Percentiles rank a stretch among this genome's conserved stretches.
These are phyloP conservation scores for Aspergillus texensis DNA, from an alignment of 2,329 filamentous ascomycete genomes.

Conservation along the genomic window DNA sequence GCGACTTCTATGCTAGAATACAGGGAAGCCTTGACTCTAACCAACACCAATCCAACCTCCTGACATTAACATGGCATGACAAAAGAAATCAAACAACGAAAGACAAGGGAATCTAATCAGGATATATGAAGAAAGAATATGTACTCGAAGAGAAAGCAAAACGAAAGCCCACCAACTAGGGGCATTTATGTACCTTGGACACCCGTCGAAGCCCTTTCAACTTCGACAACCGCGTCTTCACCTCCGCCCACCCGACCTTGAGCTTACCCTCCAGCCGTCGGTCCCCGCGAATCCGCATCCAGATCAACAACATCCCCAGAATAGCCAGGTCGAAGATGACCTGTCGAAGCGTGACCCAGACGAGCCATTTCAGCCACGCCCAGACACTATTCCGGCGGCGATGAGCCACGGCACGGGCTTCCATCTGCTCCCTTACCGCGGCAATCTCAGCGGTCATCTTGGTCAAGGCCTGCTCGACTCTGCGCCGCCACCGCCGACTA, in stretches of 20 bases:
- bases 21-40: slow-evolving; percentile 14
- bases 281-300: slow-evolving; percentile 47
- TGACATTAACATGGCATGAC: background rate
- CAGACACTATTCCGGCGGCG: slow-evolving; percentile 66
- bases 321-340: slow-evolving; percentile 68
- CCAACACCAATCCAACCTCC: slow-evolving; percentile 5
- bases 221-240: slow-evolving; percentile 36
- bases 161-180: slow-evolving; percentile 25
- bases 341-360: slow-evolving; percentile 73
- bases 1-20: slow-evolving; percentile 18
- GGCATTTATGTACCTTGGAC: slow-evolving; percentile 22
- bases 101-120: slow-evolving; percentile 3
- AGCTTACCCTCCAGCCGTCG: slow-evolving; percentile 44
- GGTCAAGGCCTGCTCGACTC: slow-evolving; percentile 82
- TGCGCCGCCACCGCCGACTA: slow-evolving; percentile 71
- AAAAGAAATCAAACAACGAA: slow-evolving; percentile 11
- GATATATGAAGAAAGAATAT: slow-evolving; percentile 3
- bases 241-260: slow-evolving; percentile 33
- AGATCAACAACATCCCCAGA: slow-evolving; percentile 45
- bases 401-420: slow-evolving; percentile 71
- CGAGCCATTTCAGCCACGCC: slow-evolving; percentile 70
- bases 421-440: slow-evolving; percentile 87
- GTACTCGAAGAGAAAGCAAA: slow-evolving; percentile 11
- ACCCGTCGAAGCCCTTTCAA: slow-evolving; percentile 29
- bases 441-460: slow-evolving; percentile 92